These are phyloP conservation scores for Nicotiana noctiflora DNA, from an alignment of 257 asterid genomes.

Conservation along the genomic window DNA sequence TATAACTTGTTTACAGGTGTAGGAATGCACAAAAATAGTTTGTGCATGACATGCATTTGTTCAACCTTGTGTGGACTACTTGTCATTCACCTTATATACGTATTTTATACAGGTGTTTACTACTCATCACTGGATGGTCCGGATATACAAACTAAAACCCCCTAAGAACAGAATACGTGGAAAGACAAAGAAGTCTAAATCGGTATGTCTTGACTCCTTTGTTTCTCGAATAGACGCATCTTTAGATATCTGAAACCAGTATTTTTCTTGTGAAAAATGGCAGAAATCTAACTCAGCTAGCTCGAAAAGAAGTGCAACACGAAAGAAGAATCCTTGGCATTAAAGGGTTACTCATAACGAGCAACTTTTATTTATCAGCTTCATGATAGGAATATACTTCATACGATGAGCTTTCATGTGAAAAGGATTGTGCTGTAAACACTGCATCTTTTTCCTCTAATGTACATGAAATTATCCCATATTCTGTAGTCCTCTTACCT, in stretches of 20 bases:
- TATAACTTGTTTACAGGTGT: neutral
- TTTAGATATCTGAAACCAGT: neutral
- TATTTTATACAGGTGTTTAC: conserved; percentile 67
- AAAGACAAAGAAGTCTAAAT: conserved; percentile 82
- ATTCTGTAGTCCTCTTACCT: neutral
- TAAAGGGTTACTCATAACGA: conserved; percentile 19
- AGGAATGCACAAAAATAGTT: neutral
- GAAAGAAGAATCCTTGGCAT: conserved; percentile 82
- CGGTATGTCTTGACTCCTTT: conserved; percentile 29
- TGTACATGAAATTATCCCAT: neutral
- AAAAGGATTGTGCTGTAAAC: neutral
- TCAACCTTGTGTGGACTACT: neutral
- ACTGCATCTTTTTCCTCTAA: neutral
- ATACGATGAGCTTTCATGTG: neutral
- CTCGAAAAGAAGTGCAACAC: conserved; percentile 46
- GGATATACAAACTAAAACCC: conserved; percentile 79
- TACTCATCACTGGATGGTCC: conserved; percentile 99
- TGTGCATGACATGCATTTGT: neutral
- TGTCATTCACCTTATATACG: neutral
- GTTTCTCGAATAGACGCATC: neutral
- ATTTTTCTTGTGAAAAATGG: conserved; percentile 9
- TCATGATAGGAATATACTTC: conserved; percentile 2
- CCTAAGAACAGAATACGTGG: conserved; percentile 85
- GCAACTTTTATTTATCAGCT: conserved; percentile 4
- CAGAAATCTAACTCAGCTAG: conserved; percentile 48